These are phyloP conservation scores for Podaxis sp. DNA, from an alignment of 768 basidiomycete species.

Conservation along the genomic window DNA sequence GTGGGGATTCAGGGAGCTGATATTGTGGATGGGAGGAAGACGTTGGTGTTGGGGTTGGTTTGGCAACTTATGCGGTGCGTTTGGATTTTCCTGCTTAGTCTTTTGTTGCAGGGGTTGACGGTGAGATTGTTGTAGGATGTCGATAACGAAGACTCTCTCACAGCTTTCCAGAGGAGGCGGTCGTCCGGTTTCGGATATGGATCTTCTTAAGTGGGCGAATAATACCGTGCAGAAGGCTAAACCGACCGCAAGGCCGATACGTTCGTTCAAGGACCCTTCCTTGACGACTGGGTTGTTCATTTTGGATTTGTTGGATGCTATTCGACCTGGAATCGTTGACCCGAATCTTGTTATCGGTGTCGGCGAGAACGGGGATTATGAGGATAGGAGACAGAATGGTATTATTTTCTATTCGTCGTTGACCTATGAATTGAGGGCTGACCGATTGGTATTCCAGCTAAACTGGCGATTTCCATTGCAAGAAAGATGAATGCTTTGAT, in stretches of 20 bases:
- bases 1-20: conserved; percentile 98
- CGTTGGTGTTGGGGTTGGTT: conserved; percentile 91
- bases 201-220: conserved; percentile 97
- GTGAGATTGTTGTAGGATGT: conserved; percentile 51
- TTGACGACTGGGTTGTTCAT: conserved; percentile 91
- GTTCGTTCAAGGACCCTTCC: conserved; percentile 93
- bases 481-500: conserved; percentile 96
- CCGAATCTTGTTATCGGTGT: conserved; percentile 74
- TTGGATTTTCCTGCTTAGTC: neutral
- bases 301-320: conserved; percentile 87
- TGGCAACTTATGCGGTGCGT: conserved; percentile 95
- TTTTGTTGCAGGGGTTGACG: neutral
- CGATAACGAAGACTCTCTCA: conserved; percentile 87
- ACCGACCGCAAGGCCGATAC: conserved; percentile 58
- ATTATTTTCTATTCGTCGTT: conserved; percentile 22
- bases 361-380: conserved; percentile 63
- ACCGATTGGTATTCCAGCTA: conserved; percentile 51
- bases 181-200: conserved; percentile 83
- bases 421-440: conserved; percentile 9
- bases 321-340: conserved; percentile 95
- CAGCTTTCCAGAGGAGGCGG: conserved; percentile 72
- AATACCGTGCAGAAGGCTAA: conserved; percentile 77
- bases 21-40: conserved; percentile 92
- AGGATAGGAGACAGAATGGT: conserved; percentile 94
- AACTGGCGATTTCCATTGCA: conserved; percentile 98